Base-by-base conservation (phyloP, 2,329 filamentous ascomycete species). In the Neopestalotiopsis sp. region DNA sequence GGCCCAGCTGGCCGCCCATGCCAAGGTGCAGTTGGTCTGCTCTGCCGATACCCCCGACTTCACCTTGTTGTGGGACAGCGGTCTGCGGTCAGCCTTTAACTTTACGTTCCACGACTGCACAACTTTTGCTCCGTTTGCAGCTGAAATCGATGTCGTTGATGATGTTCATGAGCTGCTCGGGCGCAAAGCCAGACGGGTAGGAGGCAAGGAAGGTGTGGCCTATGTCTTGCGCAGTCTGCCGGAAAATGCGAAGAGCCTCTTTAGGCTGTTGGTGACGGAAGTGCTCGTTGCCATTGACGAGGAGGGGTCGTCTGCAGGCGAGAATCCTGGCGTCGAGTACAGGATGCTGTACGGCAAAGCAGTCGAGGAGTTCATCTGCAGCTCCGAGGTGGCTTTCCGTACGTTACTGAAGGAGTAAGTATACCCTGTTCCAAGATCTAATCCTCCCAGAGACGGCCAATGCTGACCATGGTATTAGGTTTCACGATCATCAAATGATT, bases 401-500 rank as follows among this genome's bases (percentile, higher is more conserved):
- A 97, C 95, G 32, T 80, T 99, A 77, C 81, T 99, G 71, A 98
- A 98, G 82, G 96, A 99, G 88, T 96, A 81, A 71, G 89, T 82
- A 45, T 20, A 28, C 20, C 30, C 57, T 3, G 34, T 42, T 30
- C 40, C 42, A 49, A 59, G 20, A 56, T 20, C n/a, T 58, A 13
- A n/a, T n/a, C n/a, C 45, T 52, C n/a, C 24, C 24, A 40, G 66
- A 6, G 34, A 38, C 34, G 34, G 10, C 5, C 38, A 17, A 4
- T 24, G 70, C 84, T 78, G 67, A 68, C 17, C 58, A 49, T 20
- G 9, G 12, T 34, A 10, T 58, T 72, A 92, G 90, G 80, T 96
- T 99, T 79, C 94, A 98, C 78, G 96, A 99, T 76, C 96, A 99
- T 83, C 94, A 98, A 77, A 98, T 99, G 90, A 92, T 99, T 71